Evolutionary conservation across 768 basidiomycete genomes (phyloP).

Genomic region (Calvatia gigantea): DNA sequence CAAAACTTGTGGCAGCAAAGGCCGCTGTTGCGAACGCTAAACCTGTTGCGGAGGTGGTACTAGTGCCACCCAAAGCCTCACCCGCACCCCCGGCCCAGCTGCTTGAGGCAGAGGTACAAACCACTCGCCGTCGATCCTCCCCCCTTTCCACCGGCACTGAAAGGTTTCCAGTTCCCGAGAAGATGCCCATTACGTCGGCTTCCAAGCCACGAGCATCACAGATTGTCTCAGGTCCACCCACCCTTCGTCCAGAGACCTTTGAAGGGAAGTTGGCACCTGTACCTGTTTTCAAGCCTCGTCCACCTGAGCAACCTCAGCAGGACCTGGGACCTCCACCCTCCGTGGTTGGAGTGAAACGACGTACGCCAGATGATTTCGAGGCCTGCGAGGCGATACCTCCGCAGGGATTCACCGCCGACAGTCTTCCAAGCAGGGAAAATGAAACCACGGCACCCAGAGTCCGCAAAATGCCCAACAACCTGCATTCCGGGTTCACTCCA

Average conservation of each 20-base stretch:
- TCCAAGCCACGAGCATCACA: constrained; percentile 25
- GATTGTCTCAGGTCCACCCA: constrained; percentile 42
- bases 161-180: constrained; percentile 14
- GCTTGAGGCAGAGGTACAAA: constrained; percentile 8
- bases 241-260: constrained; percentile 50
- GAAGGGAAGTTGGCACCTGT: constrained; percentile 36
- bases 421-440: constrained; percentile 38
- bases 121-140: constrained; percentile 26
- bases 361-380: constrained; percentile 77
- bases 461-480: constrained; percentile 52
- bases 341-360: constrained; percentile 65
- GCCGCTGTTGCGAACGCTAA: constrained; percentile 21
- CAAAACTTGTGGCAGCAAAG: constrained; percentile 57
- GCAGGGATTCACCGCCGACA: constrained; percentile 62
- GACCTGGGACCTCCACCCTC: constrained; percentile 30
- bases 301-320: constrained; percentile 38
- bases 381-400: constrained; percentile 50
- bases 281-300: constrained; percentile 48
- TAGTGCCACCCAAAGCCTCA: constrained; percentile 9
- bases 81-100: constrained; percentile 12
- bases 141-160: constrained; percentile 18
- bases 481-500: constrained; percentile 73
- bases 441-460: constrained; percentile 55
- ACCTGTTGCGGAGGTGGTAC: not conserved
- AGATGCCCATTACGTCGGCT: constrained; percentile 14